Base-by-base conservation (phyloP, 1,284 basidiomycete genomes). In the Melampsora abietis-canadensis region DNA sequence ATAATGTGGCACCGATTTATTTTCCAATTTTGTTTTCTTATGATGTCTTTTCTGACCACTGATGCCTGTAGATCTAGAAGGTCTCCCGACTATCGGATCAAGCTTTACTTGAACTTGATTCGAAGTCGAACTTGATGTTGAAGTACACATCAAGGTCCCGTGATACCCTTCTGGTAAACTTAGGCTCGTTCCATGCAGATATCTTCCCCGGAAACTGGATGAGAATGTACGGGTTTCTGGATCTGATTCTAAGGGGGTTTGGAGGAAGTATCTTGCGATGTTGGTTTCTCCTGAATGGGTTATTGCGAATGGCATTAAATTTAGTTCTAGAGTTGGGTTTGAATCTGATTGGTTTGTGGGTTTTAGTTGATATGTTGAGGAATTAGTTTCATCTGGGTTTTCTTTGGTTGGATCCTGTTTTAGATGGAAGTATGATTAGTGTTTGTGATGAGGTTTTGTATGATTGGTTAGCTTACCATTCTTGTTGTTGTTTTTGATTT, bases 301-400 rank as follows among this genome's bases (percentile, higher is more conserved):
- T 19, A 70, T 70, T 24, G 44, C 63, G 34, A 70, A 70, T 30
- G 68, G 68, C 68, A 70, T 70, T 4, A 70, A 46, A 48, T 63
- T n/a, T 3, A 70, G 59, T 40, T 40, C 44, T 19, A 27, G 17
- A 62, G 46, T 19, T 31, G 10, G 5, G 17, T 7, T 62, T 62
- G 60, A 31, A 17, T 27, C 6, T 61, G 60, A 57, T 21, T n/a
- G 51, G n/a, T 57, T 10, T 10, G 40, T 14, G 14, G 10, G 10
- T 3, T 12, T 14, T 10, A 40, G 14, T 40, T 14, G 14, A 40
- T 40, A 40, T 12, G 40, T 40, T 10, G 40, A 37, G 6, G 34
- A 37, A 4, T 37, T 37, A 12, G 10, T 37, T 37, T 37, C 34
- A 3, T 40, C 40, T 40, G 8, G 40, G 10, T 5, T 10, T 40